Conservation (phyloP, 257 asterid species). For the Parsonsia alboflavescens region DNA sequence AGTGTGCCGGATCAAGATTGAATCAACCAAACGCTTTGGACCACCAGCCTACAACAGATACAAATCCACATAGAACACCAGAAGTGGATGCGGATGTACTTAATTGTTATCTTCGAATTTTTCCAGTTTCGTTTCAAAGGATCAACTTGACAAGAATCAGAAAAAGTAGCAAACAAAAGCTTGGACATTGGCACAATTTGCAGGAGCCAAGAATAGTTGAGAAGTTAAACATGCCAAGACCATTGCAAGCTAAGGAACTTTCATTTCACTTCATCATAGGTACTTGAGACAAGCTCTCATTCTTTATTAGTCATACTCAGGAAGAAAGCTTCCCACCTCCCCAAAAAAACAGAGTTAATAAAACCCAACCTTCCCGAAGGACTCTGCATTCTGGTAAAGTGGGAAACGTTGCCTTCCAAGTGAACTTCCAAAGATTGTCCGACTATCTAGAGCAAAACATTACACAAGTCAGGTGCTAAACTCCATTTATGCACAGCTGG, state of each 20-base stretch:
- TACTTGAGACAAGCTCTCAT: neutral
- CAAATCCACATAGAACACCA: constrained; percentile 3
- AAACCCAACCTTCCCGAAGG: neutral
- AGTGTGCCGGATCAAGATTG: constrained; percentile 5
- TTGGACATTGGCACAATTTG: neutral
- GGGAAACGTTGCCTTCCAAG: neutral
- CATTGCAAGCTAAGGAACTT: neutral
- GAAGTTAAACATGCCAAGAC: neutral
- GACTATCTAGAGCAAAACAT: neutral
- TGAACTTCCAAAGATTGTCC: neutral
- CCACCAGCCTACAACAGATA: neutral
- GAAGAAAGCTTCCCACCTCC: neutral
- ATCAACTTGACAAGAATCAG: too few species aligned
- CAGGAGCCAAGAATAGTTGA: neutral
- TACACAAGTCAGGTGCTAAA: neutral
- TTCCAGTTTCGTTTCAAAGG: too few species aligned
- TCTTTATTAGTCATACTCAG: too few species aligned
- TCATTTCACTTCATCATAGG: neutral
- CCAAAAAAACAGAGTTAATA: neutral
- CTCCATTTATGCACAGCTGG: neutral
- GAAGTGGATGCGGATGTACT: neutral
- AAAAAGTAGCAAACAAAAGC: neutral
- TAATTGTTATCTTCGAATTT: neutral
- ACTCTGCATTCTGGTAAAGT: neutral
- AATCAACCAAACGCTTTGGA: constrained; percentile 12